phyloP scores from a whole-genome alignment of 257 asterid genomes.

The Ligustrum vulgare region DNA sequence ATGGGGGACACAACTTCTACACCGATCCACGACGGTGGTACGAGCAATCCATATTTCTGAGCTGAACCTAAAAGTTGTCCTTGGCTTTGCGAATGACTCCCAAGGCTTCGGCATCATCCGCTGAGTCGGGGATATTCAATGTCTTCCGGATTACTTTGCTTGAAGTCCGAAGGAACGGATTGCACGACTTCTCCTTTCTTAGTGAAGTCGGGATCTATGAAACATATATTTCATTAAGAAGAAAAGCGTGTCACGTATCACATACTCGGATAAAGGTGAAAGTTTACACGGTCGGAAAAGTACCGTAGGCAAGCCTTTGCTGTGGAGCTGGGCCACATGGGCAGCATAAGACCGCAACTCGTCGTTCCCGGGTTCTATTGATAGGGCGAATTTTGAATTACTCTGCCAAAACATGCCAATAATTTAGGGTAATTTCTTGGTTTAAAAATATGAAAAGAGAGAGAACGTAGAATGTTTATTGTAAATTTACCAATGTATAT shows the following conservation, averaged over 20 bases:
- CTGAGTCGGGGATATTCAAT: conserved; percentile 62
- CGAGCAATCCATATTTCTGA: not conserved
- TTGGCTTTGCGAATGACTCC: conserved; percentile 83
- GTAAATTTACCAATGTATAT: conserved; percentile 68
- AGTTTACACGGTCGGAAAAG: not conserved
- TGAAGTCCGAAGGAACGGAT: conserved; percentile 93
- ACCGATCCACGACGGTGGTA: not conserved
- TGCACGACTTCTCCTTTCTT: conserved; percentile 72
- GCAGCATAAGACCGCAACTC: conserved; percentile 77
- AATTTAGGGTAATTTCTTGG: conserved; percentile 22
- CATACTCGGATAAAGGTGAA: not conserved
- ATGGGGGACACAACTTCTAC: not conserved
- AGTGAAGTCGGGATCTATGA: conserved; percentile 78
- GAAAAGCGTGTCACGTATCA: not conserved
- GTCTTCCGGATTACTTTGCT: conserved; percentile 72
- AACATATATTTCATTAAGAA: conserved; percentile 11
- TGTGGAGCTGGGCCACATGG: conserved; percentile 59
- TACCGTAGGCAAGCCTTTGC: conserved; percentile 92
- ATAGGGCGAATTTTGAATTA: conserved; percentile 89
- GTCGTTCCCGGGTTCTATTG: conserved; percentile 78
- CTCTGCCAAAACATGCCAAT: conserved; percentile 53
- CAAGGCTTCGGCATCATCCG: conserved; percentile 74
- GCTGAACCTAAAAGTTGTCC: conserved; percentile 62
- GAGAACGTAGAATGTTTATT: not conserved
- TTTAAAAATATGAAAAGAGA: not conserved